Base-by-base conservation (phyloP, 306 rosid genomes). In the Cotoneaster glaucophyllus region DNA sequence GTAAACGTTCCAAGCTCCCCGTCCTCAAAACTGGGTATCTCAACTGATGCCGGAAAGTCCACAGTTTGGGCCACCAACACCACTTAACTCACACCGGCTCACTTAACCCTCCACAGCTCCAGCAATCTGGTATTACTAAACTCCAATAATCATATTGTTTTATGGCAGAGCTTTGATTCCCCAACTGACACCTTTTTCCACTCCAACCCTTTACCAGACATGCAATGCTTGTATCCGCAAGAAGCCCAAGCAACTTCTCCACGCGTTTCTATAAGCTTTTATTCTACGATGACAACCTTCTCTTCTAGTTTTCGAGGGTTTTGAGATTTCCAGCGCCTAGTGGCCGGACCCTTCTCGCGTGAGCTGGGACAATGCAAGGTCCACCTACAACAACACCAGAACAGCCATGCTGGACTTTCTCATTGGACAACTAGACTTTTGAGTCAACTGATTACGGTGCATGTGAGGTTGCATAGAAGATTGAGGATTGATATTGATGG, bases 131-230 rank as follows among this genome's bases (percentile, higher is more conserved):
- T 86, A 64, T 37, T 90, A 4, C 57, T 1, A 2, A 50, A 57
- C 64, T 64, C 28, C 5, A 61, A 59, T 26, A 74, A 57, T 57
- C 62, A 39, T 22, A 52, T 37, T 12, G 43, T 69, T 32, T 62
- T 88, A 39, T 90, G 96, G 90, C 78, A 88, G 43, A 86, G 88
- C 78, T 85, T 88, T 45, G 81, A 78, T 76, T 86, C 43, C 11
- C 92, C 90, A 0, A 85, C 89, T 0, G 87, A 88, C 21, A 90
- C 96, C 88, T 88, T 64, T 74, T 90, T 3, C 86, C 90, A 12
- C 66, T 29, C 4, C 96, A 88, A 64, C 72, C 64, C 9, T 50
- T 88, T 74, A 83, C 87, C 21, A 52, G 85, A 73, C 22, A 44
- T 11, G 21, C 83, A 2, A 80, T 56, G 44, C 75, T 90, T 2